Evolutionary conservation across 2,329 filamentous ascomycete species (phyloP), one percentile per base, ranked within the genome.

Genomic region (Monilinia fructigena): DNA sequence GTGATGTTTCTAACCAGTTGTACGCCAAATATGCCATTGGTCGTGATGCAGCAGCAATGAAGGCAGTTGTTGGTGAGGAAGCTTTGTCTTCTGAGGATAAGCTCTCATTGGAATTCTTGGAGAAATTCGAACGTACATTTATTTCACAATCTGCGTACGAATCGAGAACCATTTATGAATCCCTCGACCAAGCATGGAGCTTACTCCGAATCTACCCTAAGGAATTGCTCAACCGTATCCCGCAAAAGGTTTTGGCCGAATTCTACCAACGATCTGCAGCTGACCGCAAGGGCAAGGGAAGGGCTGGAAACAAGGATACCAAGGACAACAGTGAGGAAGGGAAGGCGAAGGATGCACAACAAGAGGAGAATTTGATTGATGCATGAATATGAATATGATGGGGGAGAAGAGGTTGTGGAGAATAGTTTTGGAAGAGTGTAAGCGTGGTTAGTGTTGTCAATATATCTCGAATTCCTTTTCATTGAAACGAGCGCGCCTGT

Each of bases 11-110:
- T 73, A 99, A 99, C 84, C 95, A 99, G 84, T 86, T 99, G 71
- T 99, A 99, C 79, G 95, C 95, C 81, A 99, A 99, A 82, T 99
- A 99, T 79, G 95, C 95, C 79, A 98, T 99, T 77, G 95, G 95
- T 77, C 93, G 94, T 85, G 95, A 99, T 76, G 95, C 95, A 26
- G 94, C 96, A 48, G 90, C 93, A 78, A 99, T 99, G 95, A 99
- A 98, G 84, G 95, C 95, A 69, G 95, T 99, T 79, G 95, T 99
- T 68, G 95, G 95, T 82, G 96, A 99, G 81, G 95, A 99, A 79
- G 95, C 95, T 45, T 81, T 99, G 76, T 97, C 93, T 38, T 86
- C 91, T 65, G 95, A 99, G 81, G 95, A 99, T 82, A 98, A 98
- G 83, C 87, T 98, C 67, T 97, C 94, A 11, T 86, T 99, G 48